Base-by-base conservation (phyloP, 2,329 filamentous ascomycete species). In the Gaeumannomyces sp. region DNA sequence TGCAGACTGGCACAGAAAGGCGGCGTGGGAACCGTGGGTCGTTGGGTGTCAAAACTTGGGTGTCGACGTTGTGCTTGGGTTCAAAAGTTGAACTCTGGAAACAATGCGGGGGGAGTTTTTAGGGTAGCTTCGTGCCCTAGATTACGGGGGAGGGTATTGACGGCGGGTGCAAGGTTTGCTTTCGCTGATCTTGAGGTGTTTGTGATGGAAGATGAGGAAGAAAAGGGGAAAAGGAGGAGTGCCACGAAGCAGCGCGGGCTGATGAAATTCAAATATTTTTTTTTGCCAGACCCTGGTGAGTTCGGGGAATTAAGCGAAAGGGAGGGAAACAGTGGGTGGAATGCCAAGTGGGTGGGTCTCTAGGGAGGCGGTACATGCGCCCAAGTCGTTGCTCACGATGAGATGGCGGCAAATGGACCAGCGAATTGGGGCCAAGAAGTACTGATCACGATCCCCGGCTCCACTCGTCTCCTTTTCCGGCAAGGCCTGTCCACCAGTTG, bases 121-220 rank as follows among this genome's bases (percentile, higher is more conserved):
- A 93, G 90, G 90, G 90, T 93, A 91, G 90, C 90, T 93, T 86
- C 80, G 90, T 92, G 90, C 90, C 90, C 90, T 93, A 93, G 90
- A 88, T 70, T 70, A 53, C 45, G 19, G 45, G 72, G 69, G 68
- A 73, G 70, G 72, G 71, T 68, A 68, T 69, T 71, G 69, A 69
- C 68, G 68, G 75, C 76, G 75, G 77, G 76, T 79, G 77, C 62
- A 64, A 60, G 75, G 74, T 29, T 59, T 59, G 62, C 74, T 74
- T 69, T 69, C 68, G 73, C 72, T 72, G 74, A 74, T 76, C 70
- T 72, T 75, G 66, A 65, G 65, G 53, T 66, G 66, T 68, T 69
- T 66, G 68, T 71, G 70, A 70, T 72, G 72, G 66, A 74, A 75
- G 73, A 74, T 70, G 72, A 68, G 68, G 71, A 71, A 65, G 69